Base-by-base conservation (phyloP, 208 protist species). In the Trypanosoma caninum region DNA sequence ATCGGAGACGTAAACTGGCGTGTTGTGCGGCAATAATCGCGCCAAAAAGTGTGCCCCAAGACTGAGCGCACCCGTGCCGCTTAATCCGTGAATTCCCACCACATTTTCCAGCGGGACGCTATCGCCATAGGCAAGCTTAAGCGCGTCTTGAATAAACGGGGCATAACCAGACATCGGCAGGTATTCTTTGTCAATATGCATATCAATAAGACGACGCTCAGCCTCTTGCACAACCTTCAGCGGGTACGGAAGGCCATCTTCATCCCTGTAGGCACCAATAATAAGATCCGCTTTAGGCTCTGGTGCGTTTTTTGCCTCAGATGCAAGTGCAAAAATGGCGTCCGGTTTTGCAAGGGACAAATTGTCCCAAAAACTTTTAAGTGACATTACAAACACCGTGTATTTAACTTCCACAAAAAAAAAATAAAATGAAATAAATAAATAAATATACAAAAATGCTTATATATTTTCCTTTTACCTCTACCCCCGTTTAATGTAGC, bases 221-320 rank as follows among this genome's bases (percentile, higher is more conserved):
- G 90, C 96, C 75, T 98, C 87, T 37, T 76, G 72, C 8, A 99
- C 94, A 16, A 78, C 84, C 20, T 69, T 64, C 0, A 99, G 86
- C 2, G 98, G 93, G 48, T 92, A 89, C n/a, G 97, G 96, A 52
- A 85, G 81, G 5, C 95, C 97, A 2, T 97, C 52, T 20, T 97
- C 93, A 40, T 96, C 92, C 58, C 98, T 84, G 81, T 99, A 99
- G 27, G 98, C 98, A 35, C 98, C 98, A 47, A 99, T 96, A 46
- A 96, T 87, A 31, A 99, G 86, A 74, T 98, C 94, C 2, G 98
- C 86, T 80, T 99, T 99, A 9, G 78, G 74, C 13, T 60, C 74
- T 13, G 57, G 65, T 9, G 78, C 87, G 2, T 45, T 59, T 38
- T 74, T 75, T 1, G 87, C 87, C 3, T 47, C 37, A 0, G 20